These are phyloP conservation scores for Allium cepa DNA, from an alignment of 106 monocot genomes.

Conservation along the genomic window DNA sequence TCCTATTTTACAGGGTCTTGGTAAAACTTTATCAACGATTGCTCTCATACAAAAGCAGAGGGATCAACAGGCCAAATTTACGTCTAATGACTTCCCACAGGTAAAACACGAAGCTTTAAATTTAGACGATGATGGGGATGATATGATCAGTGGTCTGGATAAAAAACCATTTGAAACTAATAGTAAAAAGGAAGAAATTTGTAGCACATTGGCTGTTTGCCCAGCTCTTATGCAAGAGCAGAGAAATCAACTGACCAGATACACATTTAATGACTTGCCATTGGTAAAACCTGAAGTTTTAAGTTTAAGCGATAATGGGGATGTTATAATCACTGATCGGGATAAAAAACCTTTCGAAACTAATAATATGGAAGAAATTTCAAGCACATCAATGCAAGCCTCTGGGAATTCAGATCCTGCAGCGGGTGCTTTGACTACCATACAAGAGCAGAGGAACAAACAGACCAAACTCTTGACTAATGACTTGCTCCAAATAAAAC, in stretches of 20 bases:
- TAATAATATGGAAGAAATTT: not conserved
- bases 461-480: not conserved
- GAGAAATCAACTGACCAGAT: too few relatives aligned
- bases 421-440: constrained; percentile 81
- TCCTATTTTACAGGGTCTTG: constrained; percentile 58
- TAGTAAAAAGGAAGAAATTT: constrained; percentile 3
- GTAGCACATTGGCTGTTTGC: not conserved
- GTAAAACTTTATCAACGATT: constrained; percentile 88
- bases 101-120: constrained; percentile 58
- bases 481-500: not conserved
- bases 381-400: constrained; percentile 20
- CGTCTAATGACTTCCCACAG: constrained; percentile 24
- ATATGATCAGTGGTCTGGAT: constrained; percentile 8
- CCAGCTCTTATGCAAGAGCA: too few relatives aligned
- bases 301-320: too few relatives aligned
- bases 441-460: constrained; percentile 1
- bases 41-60: constrained; percentile 87
- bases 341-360: too few relatives aligned
- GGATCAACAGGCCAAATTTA: constrained; percentile 52
- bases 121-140: constrained; percentile 74
- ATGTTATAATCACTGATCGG: too few relatives aligned
- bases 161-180: constrained; percentile 21
- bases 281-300: too few relatives aligned
- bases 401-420: constrained; percentile 38
- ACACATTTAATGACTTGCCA: too few relatives aligned